Percentiles rank a stretch among this genome's conserved stretches.
phyloP scores from a whole-genome alignment of 2,329 filamentous ascomycete genomes.

The Beauveria caledonica region DNA sequence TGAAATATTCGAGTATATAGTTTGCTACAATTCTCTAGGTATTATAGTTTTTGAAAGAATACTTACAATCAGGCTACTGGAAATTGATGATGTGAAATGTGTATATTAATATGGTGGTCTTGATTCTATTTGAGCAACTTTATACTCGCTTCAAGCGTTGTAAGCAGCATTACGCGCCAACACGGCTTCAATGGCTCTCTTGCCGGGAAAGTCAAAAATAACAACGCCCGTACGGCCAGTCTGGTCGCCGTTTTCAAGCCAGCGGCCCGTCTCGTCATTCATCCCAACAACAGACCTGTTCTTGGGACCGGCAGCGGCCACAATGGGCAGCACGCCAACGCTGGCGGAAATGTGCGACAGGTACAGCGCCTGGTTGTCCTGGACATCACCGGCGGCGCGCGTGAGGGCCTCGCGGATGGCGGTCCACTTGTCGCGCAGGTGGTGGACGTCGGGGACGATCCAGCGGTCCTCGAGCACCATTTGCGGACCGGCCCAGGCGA shows the following conservation, averaged over 20 bases:
- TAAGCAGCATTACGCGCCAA: slow-evolving; percentile 31
- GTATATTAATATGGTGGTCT: no score
- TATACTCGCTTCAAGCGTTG: background rate
- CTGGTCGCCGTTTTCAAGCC: slow-evolving; percentile 25
- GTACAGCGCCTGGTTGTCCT: slow-evolving; percentile 31
- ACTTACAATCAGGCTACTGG: background rate
- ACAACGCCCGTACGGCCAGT: slow-evolving; percentile 34
- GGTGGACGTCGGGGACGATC: slow-evolving; percentile 33
- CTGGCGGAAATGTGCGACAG: slow-evolving; percentile 40
- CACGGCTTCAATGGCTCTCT: slow-evolving; percentile 32
- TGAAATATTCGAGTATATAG: slow-evolving; percentile 6
- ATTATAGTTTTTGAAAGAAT: background rate
- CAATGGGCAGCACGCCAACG: slow-evolving; percentile 40
- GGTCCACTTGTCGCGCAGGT: slow-evolving; percentile 39
- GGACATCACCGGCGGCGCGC: slow-evolving; percentile 24
- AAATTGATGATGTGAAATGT: no score
- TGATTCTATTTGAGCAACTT: no score
- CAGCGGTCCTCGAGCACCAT: slow-evolving; percentile 41
- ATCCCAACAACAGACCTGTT: slow-evolving; percentile 36
- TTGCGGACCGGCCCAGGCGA: slow-evolving; percentile 35
- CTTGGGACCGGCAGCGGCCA: slow-evolving; percentile 39
- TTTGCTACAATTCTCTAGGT: background rate
- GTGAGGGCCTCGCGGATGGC: slow-evolving; percentile 34
- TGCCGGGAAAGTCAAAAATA: slow-evolving; percentile 42
- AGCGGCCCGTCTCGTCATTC: slow-evolving; percentile 41